phyloP scores from a whole-genome alignment of 2,329 filamentous ascomycete species.

The Dryadomyces quercus-mongolicae region DNA sequence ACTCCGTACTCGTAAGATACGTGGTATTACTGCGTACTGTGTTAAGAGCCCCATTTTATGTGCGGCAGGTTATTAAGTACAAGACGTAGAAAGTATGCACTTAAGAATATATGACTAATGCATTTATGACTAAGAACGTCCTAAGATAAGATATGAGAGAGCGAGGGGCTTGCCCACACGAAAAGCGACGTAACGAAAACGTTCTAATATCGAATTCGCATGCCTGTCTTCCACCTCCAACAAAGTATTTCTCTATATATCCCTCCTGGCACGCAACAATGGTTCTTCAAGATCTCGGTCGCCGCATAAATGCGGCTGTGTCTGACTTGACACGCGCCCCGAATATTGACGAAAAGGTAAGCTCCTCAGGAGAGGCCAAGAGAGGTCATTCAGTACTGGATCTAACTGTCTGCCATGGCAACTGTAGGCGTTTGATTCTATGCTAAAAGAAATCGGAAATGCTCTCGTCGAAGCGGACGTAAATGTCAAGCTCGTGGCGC shows the following conservation, averaged over 20 bases:
- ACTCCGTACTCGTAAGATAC: too few species aligned
- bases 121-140: too few species aligned
- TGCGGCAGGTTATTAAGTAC: too few species aligned
- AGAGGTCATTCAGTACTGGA: neutral
- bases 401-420: neutral
- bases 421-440: slow-evolving; percentile 76
- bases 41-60: too few species aligned
- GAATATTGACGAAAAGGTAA: slow-evolving; percentile 91
- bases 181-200: slow-evolving; percentile 4
- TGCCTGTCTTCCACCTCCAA: neutral
- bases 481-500: slow-evolving; percentile 85
- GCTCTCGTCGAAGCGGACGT: slow-evolving; percentile 95
- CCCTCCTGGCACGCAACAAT: slow-evolving; percentile 33
- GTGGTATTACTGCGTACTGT: too few species aligned
- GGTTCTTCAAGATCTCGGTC: slow-evolving; percentile 98
- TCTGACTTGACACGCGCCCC: slow-evolving; percentile 82
- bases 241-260: neutral
- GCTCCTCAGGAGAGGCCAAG: slow-evolving; percentile 3
- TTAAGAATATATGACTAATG: too few species aligned
- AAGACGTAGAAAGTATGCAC: too few species aligned
- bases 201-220: neutral
- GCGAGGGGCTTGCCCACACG: neutral
- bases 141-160: too few species aligned
- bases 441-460: slow-evolving; percentile 97
- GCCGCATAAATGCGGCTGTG: slow-evolving; percentile 95